These are phyloP conservation scores for Massospora cicadina DNA, from an alignment of 371 early-diverging fungal genomes.

Conservation along the genomic window DNA sequence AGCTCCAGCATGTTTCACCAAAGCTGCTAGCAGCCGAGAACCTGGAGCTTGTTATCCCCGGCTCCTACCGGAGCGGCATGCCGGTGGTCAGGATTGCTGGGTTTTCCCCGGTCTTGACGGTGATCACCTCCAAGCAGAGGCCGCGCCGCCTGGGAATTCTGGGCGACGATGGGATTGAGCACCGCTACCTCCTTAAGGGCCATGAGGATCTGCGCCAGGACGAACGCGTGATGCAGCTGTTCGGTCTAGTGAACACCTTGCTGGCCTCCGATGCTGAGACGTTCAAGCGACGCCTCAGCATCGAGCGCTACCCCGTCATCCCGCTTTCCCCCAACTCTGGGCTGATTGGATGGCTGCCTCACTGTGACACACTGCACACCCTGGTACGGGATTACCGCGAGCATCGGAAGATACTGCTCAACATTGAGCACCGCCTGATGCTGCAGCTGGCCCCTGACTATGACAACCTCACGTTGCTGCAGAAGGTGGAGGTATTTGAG, in stretches of 20 bases:
- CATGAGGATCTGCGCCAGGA: slow-evolving; percentile 97
- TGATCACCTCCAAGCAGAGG: slow-evolving; percentile 86
- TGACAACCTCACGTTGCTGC: slow-evolving; percentile 74
- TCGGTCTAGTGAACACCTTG: slow-evolving; percentile 90
- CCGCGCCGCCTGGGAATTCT: slow-evolving; percentile 71
- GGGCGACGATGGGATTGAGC: slow-evolving; percentile 81
- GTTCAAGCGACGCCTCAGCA: slow-evolving; percentile 78
- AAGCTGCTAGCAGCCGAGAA: slow-evolving; percentile 67
- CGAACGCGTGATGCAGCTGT: slow-evolving; percentile 97
- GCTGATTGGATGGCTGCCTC: slow-evolving; percentile 90
- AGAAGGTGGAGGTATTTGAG: slow-evolving; percentile 95
- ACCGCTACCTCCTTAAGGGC: slow-evolving; percentile 87
- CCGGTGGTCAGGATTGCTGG: slow-evolving; percentile 71
- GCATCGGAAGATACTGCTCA: slow-evolving; percentile 65
- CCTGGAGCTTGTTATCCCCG: slow-evolving; percentile 84
- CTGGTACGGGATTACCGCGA: slow-evolving; percentile 84
- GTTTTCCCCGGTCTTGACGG: slow-evolving; percentile 63
- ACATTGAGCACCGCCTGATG: slow-evolving; percentile 90
- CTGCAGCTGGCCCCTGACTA: slow-evolving; percentile 90
- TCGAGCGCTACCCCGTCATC: slow-evolving; percentile 82
- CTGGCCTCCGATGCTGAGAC: slow-evolving; percentile 78
- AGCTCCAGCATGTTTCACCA: slow-evolving; percentile 83
- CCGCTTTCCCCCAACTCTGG: slow-evolving; percentile 96
- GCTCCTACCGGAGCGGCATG: slow-evolving; percentile 75
- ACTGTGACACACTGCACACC: slow-evolving; percentile 85